Base-by-base conservation (phyloP, 495 filamentous ascomycete genomes). In the Antarctomyces pellizariae region DNA sequence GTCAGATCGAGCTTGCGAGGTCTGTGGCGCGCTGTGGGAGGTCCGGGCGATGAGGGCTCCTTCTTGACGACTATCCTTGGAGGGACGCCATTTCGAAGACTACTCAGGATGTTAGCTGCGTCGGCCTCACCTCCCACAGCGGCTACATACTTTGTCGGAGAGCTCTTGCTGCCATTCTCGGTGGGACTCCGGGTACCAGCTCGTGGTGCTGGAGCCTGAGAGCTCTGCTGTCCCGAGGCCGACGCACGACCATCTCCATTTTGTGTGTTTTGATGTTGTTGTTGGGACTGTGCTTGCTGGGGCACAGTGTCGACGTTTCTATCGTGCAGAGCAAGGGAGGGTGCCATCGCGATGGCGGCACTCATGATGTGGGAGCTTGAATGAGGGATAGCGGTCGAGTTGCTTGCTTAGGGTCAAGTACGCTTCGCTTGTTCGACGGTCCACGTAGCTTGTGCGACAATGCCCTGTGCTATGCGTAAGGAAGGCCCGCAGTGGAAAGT, bases 51-150 rank as follows among this genome's bases (percentile, higher is more conserved):
- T 14, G 80, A 80, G 16, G 75, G 76, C 47, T 97, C 86, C 53
- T 92, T 92, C 59, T 95, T 95, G 21, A 97, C 82, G 34, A 90
- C 66, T 34, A 93, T 84, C 48, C 75, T 79, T 7, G 77, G 71
- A 29, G 62, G 50, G 35, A 51, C 54, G 30, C 46, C 52, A 43
- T 50, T 57, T 50, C 62, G 51, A 35, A 53, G 50, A 27, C 59
- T 66, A 45, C 38, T 44, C 17, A 31, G 26, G 29, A 21, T 23
- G 25, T 27, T 25, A 25, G 13, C n/a, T n/a, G n/a, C n/a, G n/a
- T n/a, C n/a, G n/a, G n/a, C n/a, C n/a, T n/a, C n/a, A n/a, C n/a
- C n/a, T n/a, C n/a, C n/a, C n/a, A n/a, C n/a, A n/a, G n/a, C n/a
- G n/a, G n/a, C n/a, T n/a, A n/a, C n/a, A n/a, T n/a, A n/a, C n/a